phyloP scores from a whole-genome alignment of 2,329 filamentous ascomycete species.

The Helicocarpus griseus region DNA sequence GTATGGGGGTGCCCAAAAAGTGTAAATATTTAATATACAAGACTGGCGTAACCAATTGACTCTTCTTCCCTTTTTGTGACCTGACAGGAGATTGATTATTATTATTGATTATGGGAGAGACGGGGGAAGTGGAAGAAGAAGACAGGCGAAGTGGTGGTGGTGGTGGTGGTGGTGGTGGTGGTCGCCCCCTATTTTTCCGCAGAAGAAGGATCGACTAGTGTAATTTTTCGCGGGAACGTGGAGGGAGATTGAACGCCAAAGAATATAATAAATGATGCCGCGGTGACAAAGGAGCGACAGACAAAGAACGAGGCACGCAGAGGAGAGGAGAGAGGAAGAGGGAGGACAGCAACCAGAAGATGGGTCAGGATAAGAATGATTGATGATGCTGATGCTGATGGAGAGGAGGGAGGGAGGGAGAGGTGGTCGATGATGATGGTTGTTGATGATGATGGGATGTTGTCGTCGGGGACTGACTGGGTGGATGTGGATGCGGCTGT shows the following conservation, averaged over 20 bases:
- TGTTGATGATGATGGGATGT: too few species aligned
- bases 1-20: too few species aligned
- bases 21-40: too few species aligned
- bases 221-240: constrained; percentile 1
- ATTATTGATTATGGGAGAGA: too few species aligned
- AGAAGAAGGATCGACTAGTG: constrained; percentile 1
- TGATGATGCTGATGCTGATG: not conserved
- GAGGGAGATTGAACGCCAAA: constrained; percentile 1
- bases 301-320: not conserved
- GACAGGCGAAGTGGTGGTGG: not conserved
- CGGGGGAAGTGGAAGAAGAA: not conserved
- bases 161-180: too few species aligned
- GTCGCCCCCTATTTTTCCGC: not conserved
- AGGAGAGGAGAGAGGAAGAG: not conserved
- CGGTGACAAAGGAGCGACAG: not conserved
- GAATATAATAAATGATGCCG: not conserved
- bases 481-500: too few species aligned
- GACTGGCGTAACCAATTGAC: too few species aligned
- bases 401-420: not conserved
- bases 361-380: not conserved
- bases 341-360: not conserved
- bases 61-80: too few species aligned
- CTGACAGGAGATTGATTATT: too few species aligned
- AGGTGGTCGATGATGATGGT: too few species aligned
- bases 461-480: too few species aligned